These are phyloP conservation scores for Raddia distichophylla DNA, from an alignment of 176 grass and related monocot species.

Conservation along the genomic window DNA sequence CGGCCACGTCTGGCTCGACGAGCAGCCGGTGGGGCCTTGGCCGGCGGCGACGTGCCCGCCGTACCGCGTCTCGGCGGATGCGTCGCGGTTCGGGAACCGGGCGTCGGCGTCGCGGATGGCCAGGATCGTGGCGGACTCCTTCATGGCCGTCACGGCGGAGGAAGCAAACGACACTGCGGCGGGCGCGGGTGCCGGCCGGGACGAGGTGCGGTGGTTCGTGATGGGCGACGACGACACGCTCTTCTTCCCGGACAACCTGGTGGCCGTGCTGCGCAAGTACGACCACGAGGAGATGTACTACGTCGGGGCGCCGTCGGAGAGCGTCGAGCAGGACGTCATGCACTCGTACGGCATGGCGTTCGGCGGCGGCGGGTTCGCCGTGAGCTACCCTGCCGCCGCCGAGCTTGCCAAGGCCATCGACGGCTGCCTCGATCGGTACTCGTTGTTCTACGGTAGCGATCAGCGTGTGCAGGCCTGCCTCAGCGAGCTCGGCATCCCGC, in stretches of 20 bases:
- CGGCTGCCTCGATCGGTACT: slow-evolving; percentile 78
- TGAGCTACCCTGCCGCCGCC: slow-evolving; percentile 80
- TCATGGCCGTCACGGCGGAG: slow-evolving; percentile 39
- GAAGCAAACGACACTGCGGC: slow-evolving; percentile 25
- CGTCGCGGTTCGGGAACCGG: slow-evolving; percentile 72
- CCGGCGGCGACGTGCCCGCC: slow-evolving; percentile 59
- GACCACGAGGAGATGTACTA: slow-evolving; percentile 94
- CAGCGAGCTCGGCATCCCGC: slow-evolving; percentile 78
- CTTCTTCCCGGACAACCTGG: slow-evolving; percentile 92
- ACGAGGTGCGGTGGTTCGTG: slow-evolving; percentile 74
- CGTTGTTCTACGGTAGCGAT: slow-evolving; percentile 78
- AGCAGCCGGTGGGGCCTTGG: slow-evolving; percentile 55
- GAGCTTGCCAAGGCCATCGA: slow-evolving; percentile 63
- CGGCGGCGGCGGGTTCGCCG: slow-evolving; percentile 87
- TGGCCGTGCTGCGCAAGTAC: slow-evolving; percentile 81
- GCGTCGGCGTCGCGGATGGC: slow-evolving; percentile 82
- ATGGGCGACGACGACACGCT: slow-evolving; percentile 99
- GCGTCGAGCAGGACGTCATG: slow-evolving; percentile 90
- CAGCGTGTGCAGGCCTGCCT: slow-evolving; percentile 88
- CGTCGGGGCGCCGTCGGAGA: slow-evolving; percentile 89
- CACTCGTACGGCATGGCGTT: slow-evolving; percentile 95
- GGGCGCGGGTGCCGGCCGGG: background rate
- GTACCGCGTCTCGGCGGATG: slow-evolving; percentile 72
- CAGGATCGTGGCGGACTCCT: slow-evolving; percentile 73
- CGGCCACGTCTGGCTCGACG: slow-evolving; percentile 92